Evolutionary conservation across 208 protist genomes (phyloP).

Genomic region (Leishmania amazonensis): DNA sequence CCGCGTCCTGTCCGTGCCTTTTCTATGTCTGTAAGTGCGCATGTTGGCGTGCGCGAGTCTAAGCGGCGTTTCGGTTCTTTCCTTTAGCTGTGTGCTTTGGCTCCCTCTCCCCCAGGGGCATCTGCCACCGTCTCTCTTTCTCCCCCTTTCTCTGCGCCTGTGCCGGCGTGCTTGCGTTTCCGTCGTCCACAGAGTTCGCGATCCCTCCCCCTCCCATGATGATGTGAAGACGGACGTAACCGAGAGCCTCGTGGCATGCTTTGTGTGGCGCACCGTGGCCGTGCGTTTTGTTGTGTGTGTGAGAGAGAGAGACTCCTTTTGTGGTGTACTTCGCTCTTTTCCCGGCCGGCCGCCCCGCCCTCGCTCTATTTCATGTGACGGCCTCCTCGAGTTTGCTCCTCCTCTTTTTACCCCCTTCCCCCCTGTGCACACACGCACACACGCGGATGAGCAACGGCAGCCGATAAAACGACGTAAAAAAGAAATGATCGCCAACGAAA

Average conservation of each 20-base stretch:
- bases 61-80: background rate
- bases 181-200: too few species aligned
- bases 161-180: too few species aligned
- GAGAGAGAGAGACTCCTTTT: background rate
- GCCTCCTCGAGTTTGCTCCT: background rate
- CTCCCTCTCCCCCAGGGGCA: background rate
- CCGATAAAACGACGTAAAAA: background rate
- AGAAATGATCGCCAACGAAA: too few species aligned
- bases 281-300: background rate
- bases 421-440: slow-evolving; percentile 2
- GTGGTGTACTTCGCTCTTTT: background rate
- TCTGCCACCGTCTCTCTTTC: background rate
- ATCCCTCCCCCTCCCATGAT: background rate
- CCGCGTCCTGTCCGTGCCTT: slow-evolving; percentile 2
- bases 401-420: background rate
- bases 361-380: background rate
- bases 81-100: background rate
- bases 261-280: background rate
- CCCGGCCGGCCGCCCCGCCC: background rate
- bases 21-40: slow-evolving; percentile 8
- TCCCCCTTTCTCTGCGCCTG: background rate
- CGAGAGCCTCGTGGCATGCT: background rate
- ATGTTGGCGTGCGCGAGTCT: background rate
- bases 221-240: background rate
- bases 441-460: background rate